phyloP scores from a whole-genome alignment of 768 basidiomycete genomes.

The Lactarius quietus region DNA sequence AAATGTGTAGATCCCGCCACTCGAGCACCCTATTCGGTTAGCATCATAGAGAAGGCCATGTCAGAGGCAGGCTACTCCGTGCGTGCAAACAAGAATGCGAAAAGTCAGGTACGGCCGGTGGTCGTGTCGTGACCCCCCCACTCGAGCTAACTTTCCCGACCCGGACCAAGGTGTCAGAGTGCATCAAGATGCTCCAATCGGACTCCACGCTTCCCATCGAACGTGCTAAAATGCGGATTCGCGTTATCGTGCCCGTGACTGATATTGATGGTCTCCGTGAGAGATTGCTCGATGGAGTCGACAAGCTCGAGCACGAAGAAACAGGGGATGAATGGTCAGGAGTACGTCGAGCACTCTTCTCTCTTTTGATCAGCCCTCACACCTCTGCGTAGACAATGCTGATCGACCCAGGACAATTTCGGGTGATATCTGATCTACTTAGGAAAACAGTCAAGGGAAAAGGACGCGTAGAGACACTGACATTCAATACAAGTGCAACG shows the following conservation, averaged over 20 bases:
- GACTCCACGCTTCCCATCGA: slow-evolving; percentile 89
- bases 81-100: slow-evolving; percentile 83
- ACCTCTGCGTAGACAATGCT: slow-evolving; percentile 64
- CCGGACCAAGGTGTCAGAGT: slow-evolving; percentile 74
- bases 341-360: slow-evolving; percentile 46
- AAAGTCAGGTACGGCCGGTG: slow-evolving; percentile 71
- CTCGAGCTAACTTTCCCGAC: background rate
- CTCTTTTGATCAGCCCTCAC: background rate
- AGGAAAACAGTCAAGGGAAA: slow-evolving; percentile 89
- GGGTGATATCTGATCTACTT: slow-evolving; percentile 81
- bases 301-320: slow-evolving; percentile 82
- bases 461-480: slow-evolving; percentile 80
- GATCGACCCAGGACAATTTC: slow-evolving; percentile 92
- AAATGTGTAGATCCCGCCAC: slow-evolving; percentile 94
- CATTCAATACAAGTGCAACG: slow-evolving; percentile 56
- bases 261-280: slow-evolving; percentile 69
- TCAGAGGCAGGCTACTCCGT: slow-evolving; percentile 91
- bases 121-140: background rate
- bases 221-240: slow-evolving; percentile 88
- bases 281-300: slow-evolving; percentile 66
- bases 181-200: slow-evolving; percentile 77
- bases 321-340: slow-evolving; percentile 80
- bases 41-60: slow-evolving; percentile 99
- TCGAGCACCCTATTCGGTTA: slow-evolving; percentile 85
- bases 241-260: slow-evolving; percentile 63